A percentile compares a stretch with the other conserved stretches of the same genome.
phyloP scores from a whole-genome alignment of 805 yeast species.

The Wickerhamiella australiensis region DNA sequence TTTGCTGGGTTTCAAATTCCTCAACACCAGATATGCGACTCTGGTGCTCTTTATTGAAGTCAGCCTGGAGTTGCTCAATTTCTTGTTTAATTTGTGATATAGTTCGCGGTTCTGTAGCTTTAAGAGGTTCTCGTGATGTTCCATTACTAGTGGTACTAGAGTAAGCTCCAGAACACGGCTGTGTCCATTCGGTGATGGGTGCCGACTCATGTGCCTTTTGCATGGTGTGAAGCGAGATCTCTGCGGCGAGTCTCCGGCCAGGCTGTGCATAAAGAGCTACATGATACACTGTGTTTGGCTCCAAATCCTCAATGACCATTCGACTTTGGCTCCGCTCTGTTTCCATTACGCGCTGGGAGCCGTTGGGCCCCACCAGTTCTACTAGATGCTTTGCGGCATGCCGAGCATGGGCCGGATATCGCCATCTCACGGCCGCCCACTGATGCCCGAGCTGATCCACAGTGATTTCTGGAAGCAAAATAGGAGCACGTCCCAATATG shows the following conservation, averaged over 20 bases:
- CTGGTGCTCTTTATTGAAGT: conserved; percentile 24
- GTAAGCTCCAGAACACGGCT: not conserved
- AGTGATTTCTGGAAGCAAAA: conserved; percentile 5
- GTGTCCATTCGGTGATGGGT: conserved; percentile 5
- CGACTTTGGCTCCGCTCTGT: conserved; percentile 28
- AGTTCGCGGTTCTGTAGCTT: conserved; percentile 1
- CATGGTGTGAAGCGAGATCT: conserved; percentile 6
- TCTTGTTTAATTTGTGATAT: conserved; percentile 11
- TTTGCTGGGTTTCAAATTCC: conserved; percentile 24
- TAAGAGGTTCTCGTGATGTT: not conserved
- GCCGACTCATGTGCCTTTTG: not conserved
- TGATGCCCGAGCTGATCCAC: conserved; percentile 7
- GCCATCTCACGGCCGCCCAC: conserved; percentile 10
- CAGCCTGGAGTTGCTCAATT: conserved; percentile 25
- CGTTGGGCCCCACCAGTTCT: not conserved
- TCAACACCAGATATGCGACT: conserved; percentile 22
- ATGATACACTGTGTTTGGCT: conserved; percentile 27
- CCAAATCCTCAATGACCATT: conserved; percentile 26
- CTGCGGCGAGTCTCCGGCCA: not conserved
- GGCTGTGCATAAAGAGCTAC: conserved; percentile 27
- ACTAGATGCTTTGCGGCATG: conserved; percentile 8
- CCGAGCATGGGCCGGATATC: conserved; percentile 11
- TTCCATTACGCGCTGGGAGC: conserved; percentile 16
- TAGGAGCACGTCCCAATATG: conserved; percentile 1
- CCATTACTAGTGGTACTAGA: not conserved